phyloP scores from a whole-genome alignment of 2,329 filamentous ascomycete species.

The Bisporella sp. region DNA sequence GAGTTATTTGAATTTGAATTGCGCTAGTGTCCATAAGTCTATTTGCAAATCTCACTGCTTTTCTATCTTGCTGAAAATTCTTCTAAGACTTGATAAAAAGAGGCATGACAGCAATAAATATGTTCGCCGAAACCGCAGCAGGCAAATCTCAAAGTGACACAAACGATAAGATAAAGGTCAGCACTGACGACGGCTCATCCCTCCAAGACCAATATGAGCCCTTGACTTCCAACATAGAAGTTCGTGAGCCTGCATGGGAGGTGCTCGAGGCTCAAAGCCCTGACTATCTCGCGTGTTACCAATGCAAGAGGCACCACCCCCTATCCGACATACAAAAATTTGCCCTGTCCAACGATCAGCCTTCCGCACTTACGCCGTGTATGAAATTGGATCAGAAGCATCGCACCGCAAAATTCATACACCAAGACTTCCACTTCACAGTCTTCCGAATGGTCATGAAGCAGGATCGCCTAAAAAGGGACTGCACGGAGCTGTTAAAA shows the following conservation, averaged over 20 bases:
- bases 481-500: background rate
- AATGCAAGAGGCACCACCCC: conserved; percentile 1
- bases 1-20: no score
- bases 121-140: no score
- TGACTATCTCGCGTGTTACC: conserved; percentile 8
- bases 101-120: no score
- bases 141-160: no score
- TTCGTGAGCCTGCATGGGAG: conserved; percentile 1
- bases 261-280: conserved; percentile 6
- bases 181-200: no score
- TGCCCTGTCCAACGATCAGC: background rate
- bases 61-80: no score
- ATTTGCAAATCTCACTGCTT: no score
- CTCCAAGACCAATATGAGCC: no score
- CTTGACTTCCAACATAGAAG: background rate
- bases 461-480: conserved; percentile 8
- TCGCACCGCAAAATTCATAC: conserved; percentile 6
- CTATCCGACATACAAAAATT: conserved; percentile 3
- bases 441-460: conserved; percentile 15
- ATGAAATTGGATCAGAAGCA: background rate
- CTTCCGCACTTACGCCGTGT: background rate
- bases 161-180: no score
- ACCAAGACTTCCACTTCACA: conserved; percentile 8
- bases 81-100: no score
- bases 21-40: no score